Conservation (phyloP, 2,329 filamentous ascomycete species). For the Colletotrichum orbiculare region DNA sequence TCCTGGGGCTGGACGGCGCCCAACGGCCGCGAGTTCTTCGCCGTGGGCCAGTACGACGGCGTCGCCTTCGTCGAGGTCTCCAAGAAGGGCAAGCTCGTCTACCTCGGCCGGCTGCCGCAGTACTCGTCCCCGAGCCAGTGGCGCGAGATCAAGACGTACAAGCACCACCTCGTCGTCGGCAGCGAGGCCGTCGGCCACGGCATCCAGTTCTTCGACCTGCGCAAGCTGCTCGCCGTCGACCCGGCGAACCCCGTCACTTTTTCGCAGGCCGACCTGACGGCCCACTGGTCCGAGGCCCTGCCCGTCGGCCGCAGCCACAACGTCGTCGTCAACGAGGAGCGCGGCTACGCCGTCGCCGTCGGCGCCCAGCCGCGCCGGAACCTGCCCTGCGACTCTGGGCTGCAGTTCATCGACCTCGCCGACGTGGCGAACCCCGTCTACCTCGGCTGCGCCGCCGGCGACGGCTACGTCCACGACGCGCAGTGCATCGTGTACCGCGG, state of each 20-base stretch:
- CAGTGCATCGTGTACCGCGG: constrained; percentile 68
- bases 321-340: constrained; percentile 58
- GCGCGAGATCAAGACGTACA: constrained; percentile 50
- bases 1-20: constrained; percentile 54
- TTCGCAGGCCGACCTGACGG: constrained; percentile 43
- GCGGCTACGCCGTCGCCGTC: constrained; percentile 57
- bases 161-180: constrained; percentile 45
- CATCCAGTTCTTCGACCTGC: constrained; percentile 70
- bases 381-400: constrained; percentile 58
- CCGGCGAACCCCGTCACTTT: constrained; percentile 47
- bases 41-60: constrained; percentile 44
- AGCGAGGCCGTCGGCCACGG: constrained; percentile 58
- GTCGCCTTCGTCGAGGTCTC: constrained; percentile 56
- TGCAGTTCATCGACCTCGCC: constrained; percentile 68
- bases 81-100: constrained; percentile 51
- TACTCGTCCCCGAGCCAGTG: constrained; percentile 45
- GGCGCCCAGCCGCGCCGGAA: constrained; percentile 51
- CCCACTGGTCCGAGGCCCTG: constrained; percentile 44
- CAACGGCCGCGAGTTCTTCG: constrained; percentile 52
- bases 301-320: constrained; percentile 57
- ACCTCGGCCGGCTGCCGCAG: constrained; percentile 54
- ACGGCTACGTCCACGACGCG: constrained; percentile 71
- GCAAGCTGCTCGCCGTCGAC: constrained; percentile 57
- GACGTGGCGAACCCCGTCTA: constrained; percentile 64
- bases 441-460: constrained; percentile 63